Percentiles rank a stretch among this genome's conserved stretches.
phyloP scores from a whole-genome alignment of 805 yeast genomes.

The Wickerhamiella azymoides region DNA sequence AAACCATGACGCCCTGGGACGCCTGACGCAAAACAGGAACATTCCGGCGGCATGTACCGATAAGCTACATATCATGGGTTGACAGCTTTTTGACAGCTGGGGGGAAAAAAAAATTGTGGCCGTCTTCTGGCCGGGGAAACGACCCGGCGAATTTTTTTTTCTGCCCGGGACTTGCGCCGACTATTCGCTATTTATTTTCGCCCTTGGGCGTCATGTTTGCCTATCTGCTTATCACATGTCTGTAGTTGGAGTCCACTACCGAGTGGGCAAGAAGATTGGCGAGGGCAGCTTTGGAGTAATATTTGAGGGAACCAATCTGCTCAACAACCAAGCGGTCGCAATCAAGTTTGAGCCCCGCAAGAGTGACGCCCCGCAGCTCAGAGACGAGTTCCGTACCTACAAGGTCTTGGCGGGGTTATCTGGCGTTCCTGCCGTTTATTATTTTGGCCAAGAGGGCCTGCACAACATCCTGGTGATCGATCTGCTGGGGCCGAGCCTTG shows the following conservation, averaged over 20 bases:
- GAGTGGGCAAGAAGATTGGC: slow-evolving; percentile 93
- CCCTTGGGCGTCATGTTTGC: not conserved
- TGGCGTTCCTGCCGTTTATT: slow-evolving; percentile 91
- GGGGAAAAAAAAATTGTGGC: too few relatives aligned
- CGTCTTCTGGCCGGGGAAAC: too few relatives aligned
- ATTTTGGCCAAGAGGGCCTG: slow-evolving; percentile 95
- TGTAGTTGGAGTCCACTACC: slow-evolving; percentile 86
- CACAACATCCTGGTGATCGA: slow-evolving; percentile 93
- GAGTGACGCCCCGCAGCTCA: slow-evolving; percentile 90
- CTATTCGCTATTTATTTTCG: not conserved
- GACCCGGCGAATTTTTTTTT: not conserved
- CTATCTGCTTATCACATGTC: slow-evolving; percentile 8
- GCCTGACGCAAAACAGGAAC: too few relatives aligned
- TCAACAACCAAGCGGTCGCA: slow-evolving; percentile 86
- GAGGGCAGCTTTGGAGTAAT: slow-evolving; percentile 97
- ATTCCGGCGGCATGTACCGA: too few relatives aligned
- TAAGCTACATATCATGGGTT: too few relatives aligned
- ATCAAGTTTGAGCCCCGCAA: slow-evolving; percentile 91
- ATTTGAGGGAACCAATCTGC: slow-evolving; percentile 85
- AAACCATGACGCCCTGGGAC: too few relatives aligned
- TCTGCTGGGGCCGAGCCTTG: slow-evolving; percentile 86
- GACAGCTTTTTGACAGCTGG: too few relatives aligned
- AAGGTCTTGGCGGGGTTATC: slow-evolving; percentile 64
- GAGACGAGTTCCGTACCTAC: slow-evolving; percentile 92
- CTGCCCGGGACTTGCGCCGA: not conserved